These are phyloP conservation scores for Capronia epimyces DNA, from an alignment of 2,329 filamentous ascomycete genomes.

Conservation along the genomic window DNA sequence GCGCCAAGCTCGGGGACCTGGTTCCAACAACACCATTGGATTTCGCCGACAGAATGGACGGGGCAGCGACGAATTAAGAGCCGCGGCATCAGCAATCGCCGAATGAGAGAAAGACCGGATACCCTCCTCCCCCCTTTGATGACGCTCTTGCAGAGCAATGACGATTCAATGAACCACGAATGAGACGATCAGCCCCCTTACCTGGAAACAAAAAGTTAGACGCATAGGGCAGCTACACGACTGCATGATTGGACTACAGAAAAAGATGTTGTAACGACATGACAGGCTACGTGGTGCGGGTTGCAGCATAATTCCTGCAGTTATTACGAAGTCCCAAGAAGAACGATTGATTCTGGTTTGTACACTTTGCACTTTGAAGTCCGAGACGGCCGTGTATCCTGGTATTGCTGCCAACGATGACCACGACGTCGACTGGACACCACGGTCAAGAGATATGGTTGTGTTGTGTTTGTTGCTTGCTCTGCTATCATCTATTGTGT, in stretches of 20 bases:
- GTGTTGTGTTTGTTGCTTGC: constrained; percentile 7
- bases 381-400: constrained; percentile 12
- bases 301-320: constrained; percentile 24
- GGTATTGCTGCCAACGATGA: constrained; percentile 8
- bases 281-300: constrained; percentile 22
- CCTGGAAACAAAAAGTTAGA: constrained; percentile 29
- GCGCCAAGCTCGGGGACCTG: constrained; percentile 57
- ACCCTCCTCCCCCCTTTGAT: constrained; percentile 27
- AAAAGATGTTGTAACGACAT: constrained; percentile 28
- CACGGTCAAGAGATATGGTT: constrained; percentile 5
- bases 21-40: constrained; percentile 54
- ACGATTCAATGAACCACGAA: constrained; percentile 30
- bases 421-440: neutral
- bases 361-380: constrained; percentile 20
- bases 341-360: constrained; percentile 24
- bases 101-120: constrained; percentile 45
- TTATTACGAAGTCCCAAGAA: constrained; percentile 19
- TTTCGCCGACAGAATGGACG: constrained; percentile 59
- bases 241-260: constrained; percentile 29
- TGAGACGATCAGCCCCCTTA: constrained; percentile 25
- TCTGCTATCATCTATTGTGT: constrained; percentile 1
- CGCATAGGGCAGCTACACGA: constrained; percentile 30
- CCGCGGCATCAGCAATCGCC: constrained; percentile 57
- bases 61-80: constrained; percentile 59
- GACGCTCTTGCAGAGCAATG: constrained; percentile 27